Conservation (phyloP, 306 rosid genomes). For the Calophaca sinica region DNA sequence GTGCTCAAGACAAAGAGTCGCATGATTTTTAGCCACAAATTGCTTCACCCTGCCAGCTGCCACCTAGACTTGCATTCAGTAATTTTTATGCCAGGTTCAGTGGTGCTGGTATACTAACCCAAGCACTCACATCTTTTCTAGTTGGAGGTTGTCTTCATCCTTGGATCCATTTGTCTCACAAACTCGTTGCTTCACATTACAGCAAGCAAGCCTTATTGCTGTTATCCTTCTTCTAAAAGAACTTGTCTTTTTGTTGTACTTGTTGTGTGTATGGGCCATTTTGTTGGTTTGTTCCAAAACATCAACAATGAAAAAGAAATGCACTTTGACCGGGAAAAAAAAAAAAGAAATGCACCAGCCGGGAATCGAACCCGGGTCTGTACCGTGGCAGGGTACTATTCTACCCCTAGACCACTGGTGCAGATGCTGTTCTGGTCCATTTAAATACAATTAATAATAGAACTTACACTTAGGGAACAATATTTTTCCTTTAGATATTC, state of each 20-base stretch:
- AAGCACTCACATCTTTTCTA: slow-evolving; percentile 9
- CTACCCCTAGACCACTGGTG: slow-evolving; percentile 99
- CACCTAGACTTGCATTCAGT: background rate
- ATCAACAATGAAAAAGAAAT: too few relatives aligned
- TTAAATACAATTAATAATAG: too few relatives aligned
- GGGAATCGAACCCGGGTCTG: slow-evolving; percentile 88
- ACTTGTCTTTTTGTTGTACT: background rate
- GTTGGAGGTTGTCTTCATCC: background rate
- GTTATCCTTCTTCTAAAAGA: background rate
- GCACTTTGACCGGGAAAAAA: slow-evolving; percentile 55
- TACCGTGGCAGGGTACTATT: slow-evolving; percentile 85
- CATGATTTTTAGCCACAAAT: background rate
- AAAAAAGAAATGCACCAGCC: slow-evolving; percentile 60
- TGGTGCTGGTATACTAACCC: slow-evolving; percentile 36
- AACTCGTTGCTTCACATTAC: background rate
- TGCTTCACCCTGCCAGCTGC: background rate
- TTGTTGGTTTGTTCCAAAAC: background rate
- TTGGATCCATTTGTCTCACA: background rate
- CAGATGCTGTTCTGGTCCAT: background rate
- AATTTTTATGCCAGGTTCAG: background rate
- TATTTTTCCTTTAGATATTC: too few relatives aligned
- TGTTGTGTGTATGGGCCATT: background rate
- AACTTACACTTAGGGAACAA: too few relatives aligned
- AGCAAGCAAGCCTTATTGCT: too few relatives aligned
- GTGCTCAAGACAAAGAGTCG: background rate